These are phyloP conservation scores for Myotisia sp. DNA, from an alignment of 2,329 filamentous ascomycete genomes.

Conservation along the genomic window DNA sequence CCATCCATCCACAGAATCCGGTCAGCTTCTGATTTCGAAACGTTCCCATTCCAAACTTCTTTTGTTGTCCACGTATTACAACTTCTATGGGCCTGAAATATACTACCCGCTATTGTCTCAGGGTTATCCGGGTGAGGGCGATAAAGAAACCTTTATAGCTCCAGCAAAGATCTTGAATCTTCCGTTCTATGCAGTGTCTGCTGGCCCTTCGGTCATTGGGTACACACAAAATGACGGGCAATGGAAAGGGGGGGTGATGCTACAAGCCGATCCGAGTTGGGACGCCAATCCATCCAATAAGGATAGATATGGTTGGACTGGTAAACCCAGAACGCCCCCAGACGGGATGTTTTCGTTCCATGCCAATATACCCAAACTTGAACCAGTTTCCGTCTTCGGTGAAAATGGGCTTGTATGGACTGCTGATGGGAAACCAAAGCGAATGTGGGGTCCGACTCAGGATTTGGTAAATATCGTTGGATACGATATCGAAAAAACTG, in stretches of 20 bases:
- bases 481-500: conserved; percentile 25
- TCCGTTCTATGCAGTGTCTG: conserved; percentile 13
- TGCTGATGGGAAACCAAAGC: conserved; percentile 22
- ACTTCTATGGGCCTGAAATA: conserved; percentile 38
- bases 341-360: conserved; percentile 25
- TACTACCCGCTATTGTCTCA: conserved; percentile 36
- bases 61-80: conserved; percentile 41
- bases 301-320: conserved; percentile 9
- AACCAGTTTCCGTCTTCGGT: conserved; percentile 27
- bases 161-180: conserved; percentile 10
- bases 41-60: conserved; percentile 33
- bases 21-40: conserved; percentile 38
- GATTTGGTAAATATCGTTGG: conserved; percentile 25
- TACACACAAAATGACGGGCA: conserved; percentile 9
- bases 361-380: conserved; percentile 30
- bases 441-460: conserved; percentile 24
- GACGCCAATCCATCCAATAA: conserved; percentile 19
- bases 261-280: conserved; percentile 22
- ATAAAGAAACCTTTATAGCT: conserved; percentile 13
- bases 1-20: conserved; percentile 36
- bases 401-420: conserved; percentile 25
- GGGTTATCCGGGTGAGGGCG: conserved; percentile 14
- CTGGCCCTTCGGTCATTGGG: conserved; percentile 11
- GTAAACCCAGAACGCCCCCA: conserved; percentile 13
- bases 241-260: conserved; percentile 13